Conservation (phyloP, 1,284 basidiomycete genomes). For the Puccinia sorghi region DNA sequence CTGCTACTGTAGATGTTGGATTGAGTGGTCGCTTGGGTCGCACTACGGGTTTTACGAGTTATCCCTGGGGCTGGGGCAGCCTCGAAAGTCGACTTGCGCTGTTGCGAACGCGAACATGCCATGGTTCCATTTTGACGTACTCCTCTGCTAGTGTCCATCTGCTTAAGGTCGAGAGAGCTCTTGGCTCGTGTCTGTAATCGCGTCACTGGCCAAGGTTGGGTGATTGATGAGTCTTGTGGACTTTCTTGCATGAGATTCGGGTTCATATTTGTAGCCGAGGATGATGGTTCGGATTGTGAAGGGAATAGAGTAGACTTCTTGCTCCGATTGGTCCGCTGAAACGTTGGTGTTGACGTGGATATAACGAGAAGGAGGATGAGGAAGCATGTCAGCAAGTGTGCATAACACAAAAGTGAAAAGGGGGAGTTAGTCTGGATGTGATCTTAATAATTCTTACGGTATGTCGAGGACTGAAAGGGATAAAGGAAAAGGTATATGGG, state of each 20-base stretch:
- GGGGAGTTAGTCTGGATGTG: background rate
- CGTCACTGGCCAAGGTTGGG: background rate
- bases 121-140: constrained; percentile 1
- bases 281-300: constrained; percentile 7
- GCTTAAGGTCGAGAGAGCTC: constrained; percentile 11
- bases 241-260: constrained; percentile 1
- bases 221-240: background rate
- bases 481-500: background rate
- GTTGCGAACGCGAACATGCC: constrained; percentile 1
- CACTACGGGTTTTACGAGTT: constrained; percentile 15
- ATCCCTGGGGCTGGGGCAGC: background rate
- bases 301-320: background rate
- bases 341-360: background rate
- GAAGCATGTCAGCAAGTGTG: background rate
- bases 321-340: constrained; percentile 18
- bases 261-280: background rate
- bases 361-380: background rate
- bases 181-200: constrained; percentile 26
- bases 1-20: constrained; percentile 9
- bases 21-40: constrained; percentile 8
- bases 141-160: background rate
- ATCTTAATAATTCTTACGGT: background rate
- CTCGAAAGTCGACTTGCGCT: background rate
- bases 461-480: background rate
- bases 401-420: background rate